Conservation (phyloP, 306 rosid species). For the Styphnolobium japonicum region DNA sequence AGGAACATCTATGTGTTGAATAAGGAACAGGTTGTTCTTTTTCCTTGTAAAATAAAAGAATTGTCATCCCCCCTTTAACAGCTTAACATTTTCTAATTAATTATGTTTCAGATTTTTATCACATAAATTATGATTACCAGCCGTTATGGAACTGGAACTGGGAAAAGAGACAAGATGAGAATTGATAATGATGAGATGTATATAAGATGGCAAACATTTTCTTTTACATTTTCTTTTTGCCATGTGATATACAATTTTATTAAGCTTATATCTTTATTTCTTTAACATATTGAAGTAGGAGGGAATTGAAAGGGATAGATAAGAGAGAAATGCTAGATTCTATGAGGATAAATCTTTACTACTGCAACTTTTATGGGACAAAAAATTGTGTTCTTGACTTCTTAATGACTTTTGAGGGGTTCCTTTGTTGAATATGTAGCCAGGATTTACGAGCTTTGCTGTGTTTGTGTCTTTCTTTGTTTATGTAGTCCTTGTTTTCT, state of each 20-base stretch:
- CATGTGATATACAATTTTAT: neutral
- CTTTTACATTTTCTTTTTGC: neutral
- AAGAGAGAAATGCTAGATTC: neutral
- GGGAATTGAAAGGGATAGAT: neutral
- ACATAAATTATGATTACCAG: neutral
- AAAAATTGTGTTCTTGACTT: neutral
- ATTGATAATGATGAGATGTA: neutral
- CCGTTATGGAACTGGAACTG: neutral
- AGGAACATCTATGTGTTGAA: neutral
- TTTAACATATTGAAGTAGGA: neutral
- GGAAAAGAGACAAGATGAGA: neutral
- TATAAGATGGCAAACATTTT: neutral
- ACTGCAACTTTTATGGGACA: neutral
- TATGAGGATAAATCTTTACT: neutral
- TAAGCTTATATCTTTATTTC: neutral
- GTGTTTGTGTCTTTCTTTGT: neutral
- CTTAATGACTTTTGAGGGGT: neutral
- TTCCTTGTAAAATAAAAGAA: neutral
- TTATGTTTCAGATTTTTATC: neutral
- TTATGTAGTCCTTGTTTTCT: neutral
- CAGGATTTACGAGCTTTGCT: neutral
- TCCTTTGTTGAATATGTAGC: neutral
- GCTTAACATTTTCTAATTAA: neutral
- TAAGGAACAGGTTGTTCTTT: slow-evolving; percentile 11
- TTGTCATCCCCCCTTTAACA: neutral